Evolutionary conservation across 495 filamentous ascomycete genomes (phyloP), one percentile per base, ranked within the genome.

Genomic region (Penicillium steckii): DNA sequence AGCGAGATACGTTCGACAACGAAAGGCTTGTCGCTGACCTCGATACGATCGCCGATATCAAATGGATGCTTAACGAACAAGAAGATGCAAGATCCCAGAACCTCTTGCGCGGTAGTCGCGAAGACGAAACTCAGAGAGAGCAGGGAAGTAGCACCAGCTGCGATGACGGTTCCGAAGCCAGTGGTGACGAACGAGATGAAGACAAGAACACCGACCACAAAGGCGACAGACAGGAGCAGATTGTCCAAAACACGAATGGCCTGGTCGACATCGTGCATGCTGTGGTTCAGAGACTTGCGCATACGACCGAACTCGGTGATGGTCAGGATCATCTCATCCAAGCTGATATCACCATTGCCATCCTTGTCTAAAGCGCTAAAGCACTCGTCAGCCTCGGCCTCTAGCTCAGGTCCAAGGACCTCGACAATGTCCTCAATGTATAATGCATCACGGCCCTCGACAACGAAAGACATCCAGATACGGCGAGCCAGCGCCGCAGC

Each of bases 381-480:
- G 57, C 84, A 87, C 67, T 95, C 91, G 29, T 90, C 83, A 9
- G 94, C 94, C 46, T 94, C 88, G 0, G 75, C 72, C 37, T 82
- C 77, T 46, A 86, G 81, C 5, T 83, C 80, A 1, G 77, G 69
- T 2, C 94, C 94, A 48, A 98, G 83, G 8, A 97, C 92, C 63
- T 97, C 94, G 9, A 84, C 50, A 42, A 98, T 77, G 62, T 98
- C 94, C 7, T 95, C 90, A 23, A 78, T 66, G 53, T 79, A 91
- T 23, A 98, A 75, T 6, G 87, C 73, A 33, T 95, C 87, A 35
- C 85, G 84, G 40, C 89, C 93, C 67, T 97, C 92, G 13, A 91
- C 83, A 9, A 97, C 94, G 64, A 97, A 97, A 2, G 91, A 96
- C 90, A 96, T 96, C 94, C 94, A 98, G 52, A 98, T 84, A 65